Conservation (phyloP, 441 rosid genomes). For the Codiaeum variegatum region DNA sequence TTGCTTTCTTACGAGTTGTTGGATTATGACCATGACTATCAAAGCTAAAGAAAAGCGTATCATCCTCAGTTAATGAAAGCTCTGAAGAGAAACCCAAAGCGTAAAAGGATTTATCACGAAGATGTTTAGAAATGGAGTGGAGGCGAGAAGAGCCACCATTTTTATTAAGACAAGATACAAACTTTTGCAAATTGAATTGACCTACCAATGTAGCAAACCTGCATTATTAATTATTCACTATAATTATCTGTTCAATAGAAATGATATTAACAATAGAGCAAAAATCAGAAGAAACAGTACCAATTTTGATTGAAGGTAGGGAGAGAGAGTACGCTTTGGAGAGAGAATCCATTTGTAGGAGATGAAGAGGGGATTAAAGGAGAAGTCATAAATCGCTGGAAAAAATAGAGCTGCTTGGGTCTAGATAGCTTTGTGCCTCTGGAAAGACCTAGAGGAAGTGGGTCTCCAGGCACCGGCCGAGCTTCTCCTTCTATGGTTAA, state of each 20-base stretch:
- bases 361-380: constrained; percentile 70
- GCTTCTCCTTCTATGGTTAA: constrained; percentile 65
- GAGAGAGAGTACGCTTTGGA: constrained; percentile 59
- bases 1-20: constrained; percentile 59
- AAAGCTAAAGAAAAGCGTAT: constrained; percentile 52
- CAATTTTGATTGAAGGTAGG: constrained; percentile 55
- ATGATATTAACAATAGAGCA: neutral
- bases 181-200: constrained; percentile 72
- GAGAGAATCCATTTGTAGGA: constrained; percentile 42
- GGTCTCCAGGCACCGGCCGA: constrained; percentile 59
- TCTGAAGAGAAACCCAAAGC: constrained; percentile 77
- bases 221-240: constrained; percentile 8
- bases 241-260: neutral
- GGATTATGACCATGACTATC: constrained; percentile 42
- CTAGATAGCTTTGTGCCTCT: constrained; percentile 69
- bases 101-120: constrained; percentile 67
- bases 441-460: constrained; percentile 65
- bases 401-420: constrained; percentile 72
- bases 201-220: constrained; percentile 69
- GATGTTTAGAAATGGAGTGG: constrained; percentile 26
- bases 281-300: constrained; percentile 24
- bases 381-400: constrained; percentile 83
- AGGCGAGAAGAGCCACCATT: constrained; percentile 34
- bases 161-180: constrained; percentile 44
- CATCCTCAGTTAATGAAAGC: constrained; percentile 57